Evolutionary conservation across 2,329 filamentous ascomycete species (phyloP), one percentile per base, ranked within the genome.

Genomic region (Fusarium napiforme): DNA sequence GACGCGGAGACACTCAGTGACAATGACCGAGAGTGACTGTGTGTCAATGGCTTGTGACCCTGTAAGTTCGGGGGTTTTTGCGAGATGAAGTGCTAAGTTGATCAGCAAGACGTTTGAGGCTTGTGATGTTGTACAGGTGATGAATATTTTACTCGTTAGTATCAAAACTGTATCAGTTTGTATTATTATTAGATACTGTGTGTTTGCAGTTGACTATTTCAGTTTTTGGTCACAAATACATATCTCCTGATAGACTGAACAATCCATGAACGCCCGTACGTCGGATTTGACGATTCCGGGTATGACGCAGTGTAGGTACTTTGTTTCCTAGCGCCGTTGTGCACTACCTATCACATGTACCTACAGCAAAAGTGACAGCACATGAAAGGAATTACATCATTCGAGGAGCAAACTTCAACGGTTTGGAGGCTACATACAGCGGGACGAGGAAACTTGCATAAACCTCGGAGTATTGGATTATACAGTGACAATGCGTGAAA

Each of bases 21-120:
- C 53, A 63, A 30, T 46, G 34, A 47, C 40, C 77, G 78, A 77
- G 73, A 64, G 50, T 50, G 53, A 59, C 67, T 67, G 73, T 73
- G 77, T 78, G 79, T 75, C 75, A 73, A 77, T 76, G 77, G 79
- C 79, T 79, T 78, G 75, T 78, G 75, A 75, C 75, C 71, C 71
- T 71, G 49, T 64, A 67, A 34, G 50, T 50, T 64, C 55, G 53
- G 64, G 62, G 57, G 28, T 26, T 72, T 64, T 55, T 58, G 49
- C 45, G 37, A 43, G 53, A 60, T 39, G 53, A 58, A 47, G 43
- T 63, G 61, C 50, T 67, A 45, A 72, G 55, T 50, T 50, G 71
- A 71, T 73, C 71, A 73, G 70, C 60, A 50, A 72, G 50, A 43
- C 37, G 30, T 40, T 69, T 42, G 36, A 49, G 52, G 49, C 56